phyloP scores from a whole-genome alignment of 192 early-diverging fungal species.

The Coemansia sp. region DNA sequence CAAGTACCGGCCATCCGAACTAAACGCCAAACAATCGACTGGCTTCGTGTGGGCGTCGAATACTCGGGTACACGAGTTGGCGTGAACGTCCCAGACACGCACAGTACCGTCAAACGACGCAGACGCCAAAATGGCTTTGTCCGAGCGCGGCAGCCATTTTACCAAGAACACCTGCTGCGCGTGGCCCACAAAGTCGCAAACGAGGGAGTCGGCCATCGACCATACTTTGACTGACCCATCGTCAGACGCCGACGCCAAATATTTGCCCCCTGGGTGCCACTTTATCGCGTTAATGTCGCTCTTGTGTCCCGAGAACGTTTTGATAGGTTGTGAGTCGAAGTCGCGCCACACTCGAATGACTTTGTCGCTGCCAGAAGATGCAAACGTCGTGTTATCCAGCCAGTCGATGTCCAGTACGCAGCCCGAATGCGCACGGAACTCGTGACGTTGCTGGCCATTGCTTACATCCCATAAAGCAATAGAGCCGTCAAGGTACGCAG shows the following conservation, averaged over 20 bases:
- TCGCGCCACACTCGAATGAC: constrained; percentile 79
- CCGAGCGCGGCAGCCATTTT: constrained; percentile 73
- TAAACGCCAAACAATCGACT: constrained; percentile 75
- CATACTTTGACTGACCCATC: constrained; percentile 51
- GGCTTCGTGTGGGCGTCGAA: constrained; percentile 69
- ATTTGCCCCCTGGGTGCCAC: constrained; percentile 50
- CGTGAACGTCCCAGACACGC: constrained; percentile 82
- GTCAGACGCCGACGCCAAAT: constrained; percentile 49
- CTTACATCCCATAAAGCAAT: constrained; percentile 83
- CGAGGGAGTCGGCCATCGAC: constrained; percentile 27
- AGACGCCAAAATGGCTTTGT: constrained; percentile 65
- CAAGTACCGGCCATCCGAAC: constrained; percentile 68
- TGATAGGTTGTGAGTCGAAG: constrained; percentile 65
- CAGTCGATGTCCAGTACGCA: constrained; percentile 87
- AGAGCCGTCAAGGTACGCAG: constrained; percentile 74
- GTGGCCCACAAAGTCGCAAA: constrained; percentile 58
- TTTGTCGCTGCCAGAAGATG: constrained; percentile 81
- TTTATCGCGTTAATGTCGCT: constrained; percentile 56
- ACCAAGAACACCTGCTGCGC: constrained; percentile 74
- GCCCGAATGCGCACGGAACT: constrained; percentile 36
- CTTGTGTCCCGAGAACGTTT: constrained; percentile 74
- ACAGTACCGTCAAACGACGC: constrained; percentile 80
- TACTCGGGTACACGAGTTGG: constrained; percentile 63
- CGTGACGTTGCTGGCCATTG: constrained; percentile 61
- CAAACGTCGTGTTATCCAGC: constrained; percentile 89